A percentile compares a stretch with the other conserved stretches of the same genome.
Evolutionary conservation across 2,329 filamentous ascomycete genomes (phyloP).

Genomic region (Claviceps fusiformis): DNA sequence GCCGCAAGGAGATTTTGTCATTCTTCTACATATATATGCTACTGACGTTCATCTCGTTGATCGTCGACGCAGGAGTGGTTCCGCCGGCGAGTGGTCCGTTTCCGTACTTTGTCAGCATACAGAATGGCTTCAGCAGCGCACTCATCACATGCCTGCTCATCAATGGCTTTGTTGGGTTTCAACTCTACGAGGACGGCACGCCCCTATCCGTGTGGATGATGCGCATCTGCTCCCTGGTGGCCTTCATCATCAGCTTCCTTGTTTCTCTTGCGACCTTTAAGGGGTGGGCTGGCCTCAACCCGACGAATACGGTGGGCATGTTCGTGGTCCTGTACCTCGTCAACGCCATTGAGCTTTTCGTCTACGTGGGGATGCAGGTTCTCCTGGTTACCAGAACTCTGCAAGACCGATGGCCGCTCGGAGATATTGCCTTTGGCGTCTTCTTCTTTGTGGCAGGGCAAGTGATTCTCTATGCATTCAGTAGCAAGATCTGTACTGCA

Average conservation of each 20-base stretch:
- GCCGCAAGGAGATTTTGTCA: slow-evolving; percentile 58
- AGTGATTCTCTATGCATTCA: slow-evolving; percentile 84
- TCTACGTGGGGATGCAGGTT: slow-evolving; percentile 81
- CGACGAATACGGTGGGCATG: slow-evolving; percentile 73
- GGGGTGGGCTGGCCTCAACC: slow-evolving; percentile 71
- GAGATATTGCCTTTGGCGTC: slow-evolving; percentile 78
- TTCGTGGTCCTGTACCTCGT: slow-evolving; percentile 88
- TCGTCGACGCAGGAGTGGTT: slow-evolving; percentile 85
- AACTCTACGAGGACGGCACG: slow-evolving; percentile 95
- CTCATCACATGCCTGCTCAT: slow-evolving; percentile 81
- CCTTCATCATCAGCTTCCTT: slow-evolving; percentile 77
- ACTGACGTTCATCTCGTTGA: slow-evolving; percentile 74
- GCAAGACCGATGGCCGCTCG: slow-evolving; percentile 89
- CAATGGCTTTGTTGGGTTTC: slow-evolving; percentile 97
- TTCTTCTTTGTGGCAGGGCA: slow-evolving; percentile 89
- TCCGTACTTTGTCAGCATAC: slow-evolving; percentile 81
- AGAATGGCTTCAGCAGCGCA: slow-evolving; percentile 73
- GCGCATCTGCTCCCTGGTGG: slow-evolving; percentile 59
- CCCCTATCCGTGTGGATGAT: slow-evolving; percentile 88
- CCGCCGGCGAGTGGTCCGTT: slow-evolving; percentile 69
- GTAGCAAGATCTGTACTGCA: slow-evolving; percentile 66
- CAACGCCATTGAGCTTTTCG: slow-evolving; percentile 71
- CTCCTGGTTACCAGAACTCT: slow-evolving; percentile 80
- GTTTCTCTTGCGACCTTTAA: slow-evolving; percentile 89
- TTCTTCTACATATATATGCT: slow-evolving; percentile 98